phyloP scores from a whole-genome alignment of 345 rosid genomes.

The Brassica napus region Da-Ae NC_063436.1:4120501-4121000 shows the following conservation, averaged over 20 bases:
- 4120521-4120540: not conserved
- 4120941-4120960: not conserved
- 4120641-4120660: not conserved
- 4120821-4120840: not conserved
- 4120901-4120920: slow-evolving; percentile 1
- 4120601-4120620: slow-evolving; percentile 48
- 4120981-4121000: slow-evolving; percentile 31
- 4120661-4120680: not conserved
- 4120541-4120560: slow-evolving; percentile 86
- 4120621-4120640: not conserved
- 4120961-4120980: slow-evolving; percentile 1
- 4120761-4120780: slow-evolving; percentile 29
- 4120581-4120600: slow-evolving; percentile 61
- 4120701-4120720: slow-evolving; percentile 20
- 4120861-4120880: not conserved
- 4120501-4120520: not conserved
- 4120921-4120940: slow-evolving; percentile 17
- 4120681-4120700: not conserved
- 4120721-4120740: slow-evolving; percentile 26
- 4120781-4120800: slow-evolving; percentile 10
- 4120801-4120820: not conserved
- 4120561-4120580: slow-evolving; percentile 67
- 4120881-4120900: not conserved
- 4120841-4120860: slow-evolving; percentile 2
- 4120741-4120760: slow-evolving; percentile 34